Evolutionary conservation across 345 rosid species (phyloP).

Genomic region (Anastatica hierochuntica): DNA sequence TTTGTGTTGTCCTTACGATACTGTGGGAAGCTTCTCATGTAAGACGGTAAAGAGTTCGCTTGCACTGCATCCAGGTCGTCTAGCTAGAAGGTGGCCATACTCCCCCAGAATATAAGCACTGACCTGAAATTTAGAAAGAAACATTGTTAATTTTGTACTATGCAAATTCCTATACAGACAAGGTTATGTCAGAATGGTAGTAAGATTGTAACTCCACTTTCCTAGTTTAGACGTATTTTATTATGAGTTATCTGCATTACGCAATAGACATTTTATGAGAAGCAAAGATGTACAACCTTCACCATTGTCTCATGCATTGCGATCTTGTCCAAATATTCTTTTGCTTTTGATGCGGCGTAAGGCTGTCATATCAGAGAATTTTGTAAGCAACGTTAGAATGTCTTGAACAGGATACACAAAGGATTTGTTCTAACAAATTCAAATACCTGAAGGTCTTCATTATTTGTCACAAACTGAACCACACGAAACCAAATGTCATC

Average conservation of each 20-base stretch:
- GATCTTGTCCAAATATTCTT: constrained; percentile 87
- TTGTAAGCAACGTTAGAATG: constrained; percentile 17
- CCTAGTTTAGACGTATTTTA: background rate
- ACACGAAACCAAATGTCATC: constrained; percentile 99
- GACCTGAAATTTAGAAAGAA: constrained; percentile 42
- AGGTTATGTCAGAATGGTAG: background rate
- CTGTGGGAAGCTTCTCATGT: constrained; percentile 94
- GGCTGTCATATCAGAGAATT: constrained; percentile 44
- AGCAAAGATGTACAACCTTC: constrained; percentile 52
- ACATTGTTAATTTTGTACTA: constrained; percentile 5
- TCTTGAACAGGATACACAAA: background rate
- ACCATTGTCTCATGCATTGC: constrained; percentile 99
- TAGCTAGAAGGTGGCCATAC: constrained; percentile 90
- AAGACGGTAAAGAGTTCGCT: constrained; percentile 74
- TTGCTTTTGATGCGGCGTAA: constrained; percentile 91
- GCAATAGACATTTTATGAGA: background rate
- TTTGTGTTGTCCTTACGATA: constrained; percentile 61
- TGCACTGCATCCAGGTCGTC: constrained; percentile 95
- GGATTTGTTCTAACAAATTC: background rate
- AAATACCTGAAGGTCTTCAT: constrained; percentile 94
- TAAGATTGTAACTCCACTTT: constrained; percentile 7
- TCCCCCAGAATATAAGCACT: constrained; percentile 96
- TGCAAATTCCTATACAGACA: background rate
- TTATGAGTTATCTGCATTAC: background rate
- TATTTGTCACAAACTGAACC: constrained; percentile 97